Evolutionary conservation across 345 rosid genomes (phyloP).

Genomic region (Lepidium africanum): DNA sequence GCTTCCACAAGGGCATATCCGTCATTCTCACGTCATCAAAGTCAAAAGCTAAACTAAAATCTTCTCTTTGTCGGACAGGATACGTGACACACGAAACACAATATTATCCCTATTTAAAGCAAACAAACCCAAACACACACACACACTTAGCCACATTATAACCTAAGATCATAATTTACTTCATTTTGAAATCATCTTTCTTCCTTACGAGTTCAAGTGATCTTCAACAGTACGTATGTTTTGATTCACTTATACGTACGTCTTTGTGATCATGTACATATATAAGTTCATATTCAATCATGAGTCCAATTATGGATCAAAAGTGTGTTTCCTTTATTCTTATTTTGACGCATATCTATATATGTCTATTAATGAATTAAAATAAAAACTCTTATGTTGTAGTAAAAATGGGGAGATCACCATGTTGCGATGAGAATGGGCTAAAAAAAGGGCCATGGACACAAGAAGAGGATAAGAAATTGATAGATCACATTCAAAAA

Average conservation of each 20-base stretch:
- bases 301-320: neutral
- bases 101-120: conserved; percentile 17
- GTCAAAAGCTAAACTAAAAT: conserved; percentile 23
- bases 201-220: neutral
- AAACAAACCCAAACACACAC: neutral
- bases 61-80: conserved; percentile 28
- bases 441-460: conserved; percentile 80
- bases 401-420: conserved; percentile 37
- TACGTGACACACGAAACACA: conserved; percentile 10
- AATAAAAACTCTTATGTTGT: neutral
- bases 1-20: conserved; percentile 6
- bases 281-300: no score
- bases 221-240: conserved; percentile 12
- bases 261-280: neutral
- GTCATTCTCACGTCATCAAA: conserved; percentile 2
- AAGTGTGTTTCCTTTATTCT: neutral
- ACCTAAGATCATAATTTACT: neutral
- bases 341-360: neutral
- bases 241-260: no score
- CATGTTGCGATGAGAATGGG: conserved; percentile 39
- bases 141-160: conserved; percentile 1
- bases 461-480: conserved; percentile 54
- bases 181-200: neutral
- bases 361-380: no score
- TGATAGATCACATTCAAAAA: conserved; percentile 42